Conservation (phyloP, 768 basidiomycete genomes). For the Amylocystis lapponica region DNA sequence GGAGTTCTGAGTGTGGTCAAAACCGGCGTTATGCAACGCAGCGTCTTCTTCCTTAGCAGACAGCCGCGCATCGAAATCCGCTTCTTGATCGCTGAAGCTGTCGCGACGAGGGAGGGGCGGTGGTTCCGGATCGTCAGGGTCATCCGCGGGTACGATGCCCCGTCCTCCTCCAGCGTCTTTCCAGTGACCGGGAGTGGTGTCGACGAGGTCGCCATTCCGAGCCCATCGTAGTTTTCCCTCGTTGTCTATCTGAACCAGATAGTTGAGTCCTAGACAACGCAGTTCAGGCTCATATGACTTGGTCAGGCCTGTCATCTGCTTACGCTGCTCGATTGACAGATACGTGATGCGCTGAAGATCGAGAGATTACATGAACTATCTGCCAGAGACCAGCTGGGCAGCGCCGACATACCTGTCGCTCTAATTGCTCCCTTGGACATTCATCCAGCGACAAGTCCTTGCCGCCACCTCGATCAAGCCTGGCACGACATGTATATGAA, state of each 20-base stretch:
- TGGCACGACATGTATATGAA: conserved; percentile 16
- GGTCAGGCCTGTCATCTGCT: too few relatives aligned
- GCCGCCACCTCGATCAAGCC: conserved; percentile 60
- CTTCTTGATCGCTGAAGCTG: conserved; percentile 8
- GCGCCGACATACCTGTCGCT: conserved; percentile 41
- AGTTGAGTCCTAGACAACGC: conserved; percentile 50
- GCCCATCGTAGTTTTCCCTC: conserved; percentile 55
- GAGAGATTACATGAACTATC: neutral
- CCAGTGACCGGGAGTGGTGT: conserved; percentile 57
- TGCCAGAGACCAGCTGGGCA: neutral
- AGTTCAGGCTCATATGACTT: too few relatives aligned
- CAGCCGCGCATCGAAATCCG: conserved; percentile 11
- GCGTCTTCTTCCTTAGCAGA: conserved; percentile 21
- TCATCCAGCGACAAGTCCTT: conserved; percentile 50
- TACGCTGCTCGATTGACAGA: conserved; percentile 42
- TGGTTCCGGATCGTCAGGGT: conserved; percentile 2
- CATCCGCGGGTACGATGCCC: conserved; percentile 41
- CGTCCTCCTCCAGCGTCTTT: conserved; percentile 52
- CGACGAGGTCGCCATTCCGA: conserved; percentile 49
- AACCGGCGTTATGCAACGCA: conserved; percentile 39
- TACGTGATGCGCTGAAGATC: conserved; percentile 38
- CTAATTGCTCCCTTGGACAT: conserved; percentile 53
- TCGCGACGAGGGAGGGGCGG: neutral
- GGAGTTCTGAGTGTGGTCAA: conserved; percentile 26
- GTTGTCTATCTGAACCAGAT: conserved; percentile 50